Percentiles rank a stretch among this genome's conserved stretches.
Conservation (phyloP, 495 filamentous ascomycete species). For the Penicillium macrosclerotiorum region DNA sequence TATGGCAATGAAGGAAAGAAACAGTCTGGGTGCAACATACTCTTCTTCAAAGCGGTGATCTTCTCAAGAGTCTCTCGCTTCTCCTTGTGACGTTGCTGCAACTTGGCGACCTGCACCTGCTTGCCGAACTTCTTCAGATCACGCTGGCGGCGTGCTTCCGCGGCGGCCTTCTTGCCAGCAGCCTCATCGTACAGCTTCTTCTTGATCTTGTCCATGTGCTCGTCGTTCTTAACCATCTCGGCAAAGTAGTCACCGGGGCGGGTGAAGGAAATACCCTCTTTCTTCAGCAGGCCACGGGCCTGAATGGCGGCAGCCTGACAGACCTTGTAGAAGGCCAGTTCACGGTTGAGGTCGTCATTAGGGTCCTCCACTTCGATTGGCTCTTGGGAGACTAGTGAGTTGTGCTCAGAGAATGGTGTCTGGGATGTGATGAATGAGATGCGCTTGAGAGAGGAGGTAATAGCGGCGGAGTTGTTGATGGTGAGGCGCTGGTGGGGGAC, state of each 20-base stretch:
- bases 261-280: conserved; percentile 80
- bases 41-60: conserved; percentile 89
- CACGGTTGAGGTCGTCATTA: conserved; percentile 84
- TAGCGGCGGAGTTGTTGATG: conserved; percentile 92
- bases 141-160: conserved; percentile 85
- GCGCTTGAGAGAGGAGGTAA: conserved; percentile 71
- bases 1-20: no score
- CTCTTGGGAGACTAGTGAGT: conserved; percentile 54
- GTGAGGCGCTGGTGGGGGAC: conserved; percentile 89
- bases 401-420: conserved; percentile 64
- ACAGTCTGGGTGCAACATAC: conserved; percentile 45
- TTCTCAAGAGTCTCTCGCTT: conserved; percentile 91
- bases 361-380: conserved; percentile 62
- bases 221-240: conserved; percentile 97
- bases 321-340: conserved; percentile 92
- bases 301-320: conserved; percentile 72
- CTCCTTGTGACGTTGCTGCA: conserved; percentile 87
- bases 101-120: conserved; percentile 93
- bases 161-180: conserved; percentile 83
- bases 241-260: conserved; percentile 94
- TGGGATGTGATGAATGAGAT: conserved; percentile 62
- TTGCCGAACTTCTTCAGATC: conserved; percentile 99
- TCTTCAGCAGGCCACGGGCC: conserved; percentile 70
- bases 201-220: conserved; percentile 96
- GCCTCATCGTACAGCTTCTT: conserved; percentile 90